Base-by-base conservation (phyloP, 129 eudicot genomes). In the Chrysanthemum makinoi region DNA sequence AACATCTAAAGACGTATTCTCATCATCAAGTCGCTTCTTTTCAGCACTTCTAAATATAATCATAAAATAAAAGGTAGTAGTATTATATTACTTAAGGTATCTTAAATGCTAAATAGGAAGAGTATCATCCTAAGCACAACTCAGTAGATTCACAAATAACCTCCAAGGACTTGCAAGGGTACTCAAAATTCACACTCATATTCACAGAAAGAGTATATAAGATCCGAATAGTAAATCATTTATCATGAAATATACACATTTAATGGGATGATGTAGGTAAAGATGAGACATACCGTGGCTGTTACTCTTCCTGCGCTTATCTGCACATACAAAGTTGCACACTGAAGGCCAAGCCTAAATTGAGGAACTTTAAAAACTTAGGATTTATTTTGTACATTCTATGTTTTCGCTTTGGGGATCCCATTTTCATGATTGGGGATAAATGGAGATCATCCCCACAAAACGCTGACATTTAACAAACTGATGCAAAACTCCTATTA, bases 231-330 rank as follows among this genome's bases (percentile, higher is more conserved):
- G 7, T 51, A 16, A 56, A 6, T 18, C 0, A 3, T 17, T 54
- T 56, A 11, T n/a, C 60, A 53, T 65, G 72, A 75, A 65, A 20
- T 18, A 19, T 65, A 46, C 22, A 35, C 43, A 39, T 43, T 48
- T 47, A 53, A 33, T 19, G 44, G 48, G 62, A 76, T 26, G 11
- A 16, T 57, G 17, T 35, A 43, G 44, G 16, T 52, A 68, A 55
- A 33, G 73, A 58, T 52, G 80, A 68, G 63, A 74, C 86, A 24
- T 81, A 87, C 95, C 74, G 74, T 83, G 62, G 97, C 87, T 51
- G 97, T 58, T 48, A 90, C 89, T 81, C 82, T 85, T 75, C 97
- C 95, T 19, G 68, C 74, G 55, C 80, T 83, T 70, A 83, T 85
- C 97, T 90, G 91, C 82, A 83, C 15, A 62, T 47, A 39, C 10